These are phyloP conservation scores for Eragrostis nindensis DNA, from an alignment of 176 grass and related monocot genomes.

Conservation along the genomic window DNA sequence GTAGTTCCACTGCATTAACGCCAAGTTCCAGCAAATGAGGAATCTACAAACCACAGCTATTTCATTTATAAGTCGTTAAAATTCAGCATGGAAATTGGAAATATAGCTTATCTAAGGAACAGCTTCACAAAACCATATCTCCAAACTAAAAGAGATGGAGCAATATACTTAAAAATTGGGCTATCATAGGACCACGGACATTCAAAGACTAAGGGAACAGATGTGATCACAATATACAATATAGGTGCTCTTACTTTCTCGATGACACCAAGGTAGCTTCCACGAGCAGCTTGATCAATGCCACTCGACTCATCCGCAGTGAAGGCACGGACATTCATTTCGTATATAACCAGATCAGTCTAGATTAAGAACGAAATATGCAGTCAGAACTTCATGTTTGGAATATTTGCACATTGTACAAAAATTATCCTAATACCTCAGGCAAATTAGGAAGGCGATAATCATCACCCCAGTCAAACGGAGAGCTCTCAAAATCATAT, in stretches of 20 bases:
- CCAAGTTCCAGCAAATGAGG: conserved; percentile 95
- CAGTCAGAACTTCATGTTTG: conserved; percentile 43
- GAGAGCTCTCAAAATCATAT: conserved; percentile 75
- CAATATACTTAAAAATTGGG: background rate
- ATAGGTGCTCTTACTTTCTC: conserved; percentile 70
- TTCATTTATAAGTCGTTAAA: conserved; percentile 36
- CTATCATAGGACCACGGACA: background rate
- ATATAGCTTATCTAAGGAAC: conserved; percentile 5
- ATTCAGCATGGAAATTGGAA: conserved; percentile 25
- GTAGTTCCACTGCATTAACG: conserved; percentile 91
- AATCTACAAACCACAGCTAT: conserved; percentile 75
- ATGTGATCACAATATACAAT: background rate
- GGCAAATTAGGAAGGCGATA: conserved; percentile 84
- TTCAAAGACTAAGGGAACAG: background rate
- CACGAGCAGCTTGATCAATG: conserved; percentile 60
- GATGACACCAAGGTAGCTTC: conserved; percentile 95
- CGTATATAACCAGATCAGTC: conserved; percentile 98
- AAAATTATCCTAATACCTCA: conserved; percentile 69
- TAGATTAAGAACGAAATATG: conserved; percentile 53
- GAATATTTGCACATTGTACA: conserved; percentile 17
- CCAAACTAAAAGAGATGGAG: background rate
- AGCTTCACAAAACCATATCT: conserved; percentile 31
- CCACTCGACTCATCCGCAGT: conserved; percentile 81
- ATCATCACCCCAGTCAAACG: conserved; percentile 92
- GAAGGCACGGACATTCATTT: conserved; percentile 95